These are phyloP conservation scores for Paecilomyces dactylethromorphus DNA, from an alignment of 2,329 filamentous ascomycete genomes.

Conservation along the genomic window DNA sequence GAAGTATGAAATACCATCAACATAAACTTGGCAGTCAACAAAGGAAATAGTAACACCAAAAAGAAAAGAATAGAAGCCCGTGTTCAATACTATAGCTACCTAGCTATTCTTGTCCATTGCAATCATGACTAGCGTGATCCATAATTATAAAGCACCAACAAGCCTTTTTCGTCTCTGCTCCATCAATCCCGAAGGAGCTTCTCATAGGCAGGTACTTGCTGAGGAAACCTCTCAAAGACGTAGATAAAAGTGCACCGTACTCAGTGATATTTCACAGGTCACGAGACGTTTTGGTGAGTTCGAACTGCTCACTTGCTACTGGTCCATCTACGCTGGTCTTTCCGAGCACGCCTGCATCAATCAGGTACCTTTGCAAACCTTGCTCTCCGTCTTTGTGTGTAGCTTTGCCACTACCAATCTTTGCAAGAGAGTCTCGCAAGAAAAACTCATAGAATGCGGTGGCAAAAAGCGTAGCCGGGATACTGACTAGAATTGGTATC, in stretches of 20 bases:
- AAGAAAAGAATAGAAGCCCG: no score
- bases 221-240: no score
- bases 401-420: constrained; percentile 46
- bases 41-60: no score
- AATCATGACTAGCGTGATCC: no score
- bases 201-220: not conserved
- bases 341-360: constrained; percentile 23
- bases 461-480: constrained; percentile 52
- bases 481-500: constrained; percentile 51
- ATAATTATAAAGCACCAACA: no score
- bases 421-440: constrained; percentile 47
- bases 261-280: not conserved
- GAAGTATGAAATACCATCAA: not conserved
- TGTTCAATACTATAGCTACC: no score
- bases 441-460: constrained; percentile 51
- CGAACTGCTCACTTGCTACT: constrained; percentile 4
- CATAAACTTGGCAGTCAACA: no score
- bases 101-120: no score
- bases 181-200: not conserved
- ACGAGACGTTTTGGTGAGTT: not conserved
- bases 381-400: constrained; percentile 47
- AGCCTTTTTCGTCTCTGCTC: no score
- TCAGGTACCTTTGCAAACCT: constrained; percentile 39
- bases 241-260: no score
- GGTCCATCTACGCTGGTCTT: constrained; percentile 1